Conservation (phyloP, 2,329 filamentous ascomycete species). For the Bipolaris zeicola region DNA sequence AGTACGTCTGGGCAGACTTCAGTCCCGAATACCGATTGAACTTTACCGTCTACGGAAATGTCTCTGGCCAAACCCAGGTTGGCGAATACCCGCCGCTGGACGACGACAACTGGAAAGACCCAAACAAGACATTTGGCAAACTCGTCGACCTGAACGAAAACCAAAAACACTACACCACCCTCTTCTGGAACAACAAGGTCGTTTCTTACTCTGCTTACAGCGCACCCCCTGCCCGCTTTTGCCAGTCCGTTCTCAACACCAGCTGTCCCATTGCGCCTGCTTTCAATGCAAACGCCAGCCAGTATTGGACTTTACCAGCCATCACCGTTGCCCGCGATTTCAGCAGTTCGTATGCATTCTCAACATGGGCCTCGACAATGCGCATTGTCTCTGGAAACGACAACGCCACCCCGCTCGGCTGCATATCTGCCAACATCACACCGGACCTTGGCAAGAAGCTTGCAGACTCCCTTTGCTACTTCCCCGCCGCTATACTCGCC, state of each 20-base stretch:
- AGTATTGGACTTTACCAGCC: slow-evolving; percentile 66
- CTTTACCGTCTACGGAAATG: slow-evolving; percentile 88
- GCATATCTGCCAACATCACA: slow-evolving; percentile 80
- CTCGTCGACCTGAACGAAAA: slow-evolving; percentile 68
- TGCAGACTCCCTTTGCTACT: slow-evolving; percentile 71
- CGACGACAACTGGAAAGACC: slow-evolving; percentile 65
- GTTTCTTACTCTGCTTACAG: slow-evolving; percentile 76
- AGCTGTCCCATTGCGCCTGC: slow-evolving; percentile 77
- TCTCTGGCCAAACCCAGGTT: slow-evolving; percentile 71
- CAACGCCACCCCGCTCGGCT: slow-evolving; percentile 69
- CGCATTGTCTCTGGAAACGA: slow-evolving; percentile 75
- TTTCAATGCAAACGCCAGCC: slow-evolving; percentile 64
- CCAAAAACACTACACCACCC: slow-evolving; percentile 70
- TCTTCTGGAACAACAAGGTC: slow-evolving; percentile 73
- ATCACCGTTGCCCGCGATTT: slow-evolving; percentile 78
- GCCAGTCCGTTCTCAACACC: slow-evolving; percentile 57
- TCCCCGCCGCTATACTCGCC: slow-evolving; percentile 78
- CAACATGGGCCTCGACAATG: slow-evolving; percentile 77
- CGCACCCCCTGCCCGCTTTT: slow-evolving; percentile 64
- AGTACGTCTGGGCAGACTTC: slow-evolving; percentile 75
- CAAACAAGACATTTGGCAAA: slow-evolving; percentile 71
- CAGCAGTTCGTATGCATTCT: slow-evolving; percentile 81
- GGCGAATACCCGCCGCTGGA: slow-evolving; percentile 64
- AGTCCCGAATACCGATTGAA: slow-evolving; percentile 68
- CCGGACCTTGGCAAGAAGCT: slow-evolving; percentile 76